Percentiles rank a stretch among this genome's conserved stretches.
Evolutionary conservation across 345 rosid genomes (phyloP).

Genomic region (Citrus cavaleriei): DNA sequence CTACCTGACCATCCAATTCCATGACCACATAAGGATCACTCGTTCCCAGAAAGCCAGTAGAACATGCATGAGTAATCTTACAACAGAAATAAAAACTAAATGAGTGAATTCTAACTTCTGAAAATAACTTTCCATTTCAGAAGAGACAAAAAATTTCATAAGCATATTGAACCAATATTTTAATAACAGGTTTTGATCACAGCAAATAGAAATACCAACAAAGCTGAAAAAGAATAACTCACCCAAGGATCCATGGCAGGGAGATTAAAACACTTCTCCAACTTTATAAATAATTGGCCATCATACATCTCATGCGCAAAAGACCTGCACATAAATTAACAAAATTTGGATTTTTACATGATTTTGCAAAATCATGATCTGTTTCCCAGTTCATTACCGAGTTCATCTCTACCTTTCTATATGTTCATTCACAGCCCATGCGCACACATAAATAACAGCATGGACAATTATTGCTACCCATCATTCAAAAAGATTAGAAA

Average conservation of each 20-base stretch:
- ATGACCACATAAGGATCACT: conserved; percentile 82
- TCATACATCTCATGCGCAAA: conserved; percentile 75
- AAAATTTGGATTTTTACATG: background rate
- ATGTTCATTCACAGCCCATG: background rate
- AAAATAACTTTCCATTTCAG: background rate
- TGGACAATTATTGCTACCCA: no score
- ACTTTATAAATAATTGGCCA: conserved; percentile 76
- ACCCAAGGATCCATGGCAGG: conserved; percentile 99
- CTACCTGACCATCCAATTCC: conserved; percentile 86
- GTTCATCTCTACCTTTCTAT: background rate
- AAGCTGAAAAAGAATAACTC: conserved; percentile 11
- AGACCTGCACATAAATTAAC: conserved; percentile 42
- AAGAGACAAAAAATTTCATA: background rate
- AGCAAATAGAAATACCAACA: background rate
- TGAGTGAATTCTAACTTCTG: background rate
- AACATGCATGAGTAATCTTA: background rate
- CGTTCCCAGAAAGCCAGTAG: conserved; percentile 57
- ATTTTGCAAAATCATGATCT: background rate
- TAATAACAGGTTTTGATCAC: background rate
- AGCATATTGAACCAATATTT: background rate
- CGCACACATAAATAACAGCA: background rate
- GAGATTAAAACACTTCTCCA: conserved; percentile 66
- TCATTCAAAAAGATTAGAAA: no score
- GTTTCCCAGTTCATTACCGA: background rate
- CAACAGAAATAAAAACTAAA: background rate